These are phyloP conservation scores for Fonsecaea nubica DNA, from an alignment of 2,329 filamentous ascomycete genomes.

Conservation along the genomic window DNA sequence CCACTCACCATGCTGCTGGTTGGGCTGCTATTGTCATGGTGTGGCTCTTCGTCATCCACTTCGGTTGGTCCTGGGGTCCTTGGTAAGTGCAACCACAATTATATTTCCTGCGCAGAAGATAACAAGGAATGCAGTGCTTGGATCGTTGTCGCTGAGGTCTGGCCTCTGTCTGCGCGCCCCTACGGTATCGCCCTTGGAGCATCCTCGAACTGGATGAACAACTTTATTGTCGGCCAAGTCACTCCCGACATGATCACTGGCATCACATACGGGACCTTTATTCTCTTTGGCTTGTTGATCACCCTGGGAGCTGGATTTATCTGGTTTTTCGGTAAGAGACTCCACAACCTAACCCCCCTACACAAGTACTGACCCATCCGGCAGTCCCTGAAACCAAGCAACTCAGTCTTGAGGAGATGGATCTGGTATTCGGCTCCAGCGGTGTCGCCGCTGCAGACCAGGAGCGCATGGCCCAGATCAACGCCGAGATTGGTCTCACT, in stretches of 20 bases:
- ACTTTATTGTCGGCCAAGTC: conserved; percentile 35
- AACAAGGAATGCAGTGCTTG: conserved; percentile 57
- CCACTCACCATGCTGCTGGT: conserved; percentile 64
- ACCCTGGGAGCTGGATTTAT: conserved; percentile 42
- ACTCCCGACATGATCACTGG: conserved; percentile 66
- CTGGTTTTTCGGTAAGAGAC: conserved; percentile 40
- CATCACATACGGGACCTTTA: conserved; percentile 74
- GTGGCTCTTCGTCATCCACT: conserved; percentile 77
- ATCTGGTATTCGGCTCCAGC: conserved; percentile 56
- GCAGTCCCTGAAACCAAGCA: conserved; percentile 46
- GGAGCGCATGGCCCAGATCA: conserved; percentile 76
- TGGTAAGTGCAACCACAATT: conserved; percentile 27
- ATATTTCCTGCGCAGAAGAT: background rate
- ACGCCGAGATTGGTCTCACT: conserved; percentile 70
- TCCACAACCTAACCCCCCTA: no score
- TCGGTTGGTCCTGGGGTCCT: conserved; percentile 72
- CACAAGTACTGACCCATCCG: background rate
- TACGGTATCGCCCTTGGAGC: conserved; percentile 75
- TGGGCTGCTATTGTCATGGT: conserved; percentile 68
- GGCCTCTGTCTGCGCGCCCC: conserved; percentile 71
- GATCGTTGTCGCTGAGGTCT: conserved; percentile 78
- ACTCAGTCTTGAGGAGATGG: conserved; percentile 45
- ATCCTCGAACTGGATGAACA: conserved; percentile 61
- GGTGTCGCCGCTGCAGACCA: conserved; percentile 71
- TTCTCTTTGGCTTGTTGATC: conserved; percentile 72